Evolutionary conservation across 345 rosid species (phyloP).

Genomic region (Syzygium aqueum): DNA sequence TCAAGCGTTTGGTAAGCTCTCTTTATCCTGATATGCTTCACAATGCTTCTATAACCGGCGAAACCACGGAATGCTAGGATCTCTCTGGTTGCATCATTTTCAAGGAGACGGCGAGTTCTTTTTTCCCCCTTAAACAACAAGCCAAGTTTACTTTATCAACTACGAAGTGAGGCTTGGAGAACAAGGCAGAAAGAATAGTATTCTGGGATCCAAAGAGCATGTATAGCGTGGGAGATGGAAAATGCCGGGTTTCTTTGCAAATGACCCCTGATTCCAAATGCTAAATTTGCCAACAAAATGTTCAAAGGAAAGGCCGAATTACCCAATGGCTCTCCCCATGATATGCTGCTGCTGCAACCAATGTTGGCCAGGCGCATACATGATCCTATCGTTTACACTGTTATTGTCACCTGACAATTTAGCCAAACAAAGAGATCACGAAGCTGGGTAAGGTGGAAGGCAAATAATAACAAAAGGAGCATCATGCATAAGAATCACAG

Average conservation of each 20-base stretch:
- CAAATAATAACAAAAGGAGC: neutral
- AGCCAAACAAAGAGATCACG: neutral
- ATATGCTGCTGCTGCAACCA: slow-evolving; percentile 67
- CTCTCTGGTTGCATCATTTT: neutral
- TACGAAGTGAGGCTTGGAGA: neutral
- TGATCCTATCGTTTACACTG: slow-evolving; percentile 34
- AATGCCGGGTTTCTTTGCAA: neutral
- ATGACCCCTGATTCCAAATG: neutral
- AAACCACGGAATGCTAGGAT: neutral
- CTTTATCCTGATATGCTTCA: neutral
- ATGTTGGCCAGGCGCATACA: slow-evolving; percentile 54
- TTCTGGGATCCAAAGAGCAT: neutral
- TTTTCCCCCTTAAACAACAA: neutral
- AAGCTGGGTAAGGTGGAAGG: neutral
- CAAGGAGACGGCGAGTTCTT: neutral
- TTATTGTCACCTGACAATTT: slow-evolving; percentile 58
- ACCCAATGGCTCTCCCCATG: slow-evolving; percentile 85
- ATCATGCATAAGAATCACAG: neutral
- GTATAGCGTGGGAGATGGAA: neutral
- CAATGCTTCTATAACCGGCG: neutral
- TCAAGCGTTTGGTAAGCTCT: neutral
- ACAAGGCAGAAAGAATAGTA: neutral
- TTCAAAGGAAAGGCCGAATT: slow-evolving; percentile 3
- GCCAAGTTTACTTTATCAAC: neutral
- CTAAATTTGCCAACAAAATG: neutral